Percentiles rank a stretch among this genome's conserved stretches.
Conservation (phyloP, 2,329 filamentous ascomycete species). For the Diaporthe destruens region DNA sequence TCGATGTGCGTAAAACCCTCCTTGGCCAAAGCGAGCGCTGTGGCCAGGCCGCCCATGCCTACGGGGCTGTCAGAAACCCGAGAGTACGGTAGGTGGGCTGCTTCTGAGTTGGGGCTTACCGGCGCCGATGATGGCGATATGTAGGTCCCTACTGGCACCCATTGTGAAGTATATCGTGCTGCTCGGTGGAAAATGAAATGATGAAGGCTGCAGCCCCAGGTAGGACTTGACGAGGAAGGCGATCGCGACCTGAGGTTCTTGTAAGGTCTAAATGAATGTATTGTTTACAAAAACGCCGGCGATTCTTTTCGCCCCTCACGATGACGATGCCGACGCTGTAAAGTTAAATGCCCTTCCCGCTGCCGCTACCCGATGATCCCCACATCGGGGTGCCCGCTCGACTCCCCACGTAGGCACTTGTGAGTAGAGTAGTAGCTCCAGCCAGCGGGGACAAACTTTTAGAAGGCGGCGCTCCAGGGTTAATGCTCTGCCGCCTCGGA, state of each 20-base stretch:
- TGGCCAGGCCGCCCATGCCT: slow-evolving; percentile 84
- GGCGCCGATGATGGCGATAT: slow-evolving; percentile 51
- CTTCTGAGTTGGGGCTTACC: slow-evolving; percentile 42
- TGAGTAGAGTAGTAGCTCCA: slow-evolving; percentile 6
- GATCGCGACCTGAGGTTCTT: neutral
- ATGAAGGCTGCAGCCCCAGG: rapidly evolving
- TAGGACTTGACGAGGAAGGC: rapidly evolving
- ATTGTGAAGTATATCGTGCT: neutral
- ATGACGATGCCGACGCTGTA: slow-evolving; percentile 13
- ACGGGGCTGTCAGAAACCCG: neutral
- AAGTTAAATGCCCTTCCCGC: slow-evolving; percentile 18
- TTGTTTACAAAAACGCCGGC: neutral
- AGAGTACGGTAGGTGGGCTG: neutral
- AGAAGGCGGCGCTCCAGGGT: slow-evolving; percentile 9
- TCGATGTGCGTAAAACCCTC: slow-evolving; percentile 80
- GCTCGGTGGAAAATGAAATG: neutral
- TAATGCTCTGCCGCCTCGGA: slow-evolving; percentile 28
- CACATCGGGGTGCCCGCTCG: slow-evolving; percentile 4
- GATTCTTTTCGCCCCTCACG: slow-evolving; percentile 24
- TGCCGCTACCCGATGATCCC: slow-evolving; percentile 25
- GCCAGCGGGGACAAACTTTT: slow-evolving; percentile 1
- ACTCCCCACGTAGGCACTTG: slow-evolving; percentile 10
- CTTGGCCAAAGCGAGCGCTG: slow-evolving; percentile 80
- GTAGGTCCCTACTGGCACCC: slow-evolving; percentile 44
- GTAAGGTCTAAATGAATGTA: neutral